Evolutionary conservation across 805 yeast genomes (phyloP).

Genomic region (Wickerhamomyces chaumierensis): DNA sequence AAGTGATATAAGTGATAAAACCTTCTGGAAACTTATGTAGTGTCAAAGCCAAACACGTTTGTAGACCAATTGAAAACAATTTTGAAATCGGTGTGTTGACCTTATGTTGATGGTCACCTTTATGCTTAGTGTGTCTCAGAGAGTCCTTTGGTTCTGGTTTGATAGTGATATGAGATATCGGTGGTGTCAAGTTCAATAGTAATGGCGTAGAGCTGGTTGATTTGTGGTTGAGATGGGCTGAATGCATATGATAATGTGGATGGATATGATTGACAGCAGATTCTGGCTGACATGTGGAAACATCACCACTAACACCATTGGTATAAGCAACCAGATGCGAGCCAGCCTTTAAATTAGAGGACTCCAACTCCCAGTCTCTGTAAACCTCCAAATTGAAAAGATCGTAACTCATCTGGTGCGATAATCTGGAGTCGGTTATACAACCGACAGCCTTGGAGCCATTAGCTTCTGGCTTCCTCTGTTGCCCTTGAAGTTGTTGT

Average conservation of each 20-base stretch:
- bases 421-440: slow-evolving; percentile 9
- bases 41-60: slow-evolving; percentile 79
- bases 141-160: slow-evolving; percentile 13
- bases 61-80: slow-evolving; percentile 78
- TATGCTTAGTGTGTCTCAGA: slow-evolving; percentile 20
- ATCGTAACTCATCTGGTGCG: slow-evolving; percentile 15
- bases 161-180: slow-evolving; percentile 9
- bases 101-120: slow-evolving; percentile 64
- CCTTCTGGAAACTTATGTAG: slow-evolving; percentile 95
- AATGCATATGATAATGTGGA: not conserved
- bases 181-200: not conserved
- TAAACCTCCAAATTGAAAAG: slow-evolving; percentile 17
- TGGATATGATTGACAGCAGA: not conserved
- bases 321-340: slow-evolving; percentile 17
- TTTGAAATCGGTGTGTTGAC: slow-evolving; percentile 67
- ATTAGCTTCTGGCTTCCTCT: too few relatives aligned
- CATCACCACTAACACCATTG: not conserved
- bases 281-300: too few relatives aligned
- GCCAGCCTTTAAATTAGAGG: slow-evolving; percentile 1
- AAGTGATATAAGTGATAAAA: slow-evolving; percentile 73
- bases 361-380: slow-evolving; percentile 6
- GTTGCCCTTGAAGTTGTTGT: too few relatives aligned
- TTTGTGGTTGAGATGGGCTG: too few relatives aligned
- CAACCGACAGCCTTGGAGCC: slow-evolving; percentile 12
- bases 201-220: too few relatives aligned